A percentile compares a stretch with the other conserved stretches of the same genome.
Evolutionary conservation across 208 protist genomes (phyloP).

Genomic region (Leishmania tropica): DNA sequence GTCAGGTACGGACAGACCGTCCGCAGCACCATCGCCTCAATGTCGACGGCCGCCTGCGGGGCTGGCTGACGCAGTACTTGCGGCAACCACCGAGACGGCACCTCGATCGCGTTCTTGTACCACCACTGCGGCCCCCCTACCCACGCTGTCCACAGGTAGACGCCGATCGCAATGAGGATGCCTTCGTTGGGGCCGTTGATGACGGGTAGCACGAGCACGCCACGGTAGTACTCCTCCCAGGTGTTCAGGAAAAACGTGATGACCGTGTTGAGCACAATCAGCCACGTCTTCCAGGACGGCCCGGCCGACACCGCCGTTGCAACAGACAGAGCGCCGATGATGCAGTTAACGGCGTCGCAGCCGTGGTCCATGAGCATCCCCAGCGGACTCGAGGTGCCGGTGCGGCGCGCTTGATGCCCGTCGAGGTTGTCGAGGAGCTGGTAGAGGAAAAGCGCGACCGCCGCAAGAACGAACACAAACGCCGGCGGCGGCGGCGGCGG

Average conservation of each 20-base stretch:
- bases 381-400: slow-evolving; percentile 89
- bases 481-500: slow-evolving; percentile 47
- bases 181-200: slow-evolving; percentile 93
- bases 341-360: slow-evolving; percentile 88
- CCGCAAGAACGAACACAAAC: slow-evolving; percentile 76
- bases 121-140: slow-evolving; percentile 77
- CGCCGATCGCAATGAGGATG: slow-evolving; percentile 56
- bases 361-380: slow-evolving; percentile 96
- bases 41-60: slow-evolving; percentile 27
- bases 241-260: slow-evolving; percentile 83
- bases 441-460: slow-evolving; percentile 66
- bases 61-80: slow-evolving; percentile 50
- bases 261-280: slow-evolving; percentile 53
- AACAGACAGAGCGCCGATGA: slow-evolving; percentile 59
- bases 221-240: slow-evolving; percentile 92
- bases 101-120: slow-evolving; percentile 50
- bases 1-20: slow-evolving; percentile 47
- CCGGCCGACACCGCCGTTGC: slow-evolving; percentile 48
- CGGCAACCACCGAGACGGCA: slow-evolving; percentile 49
- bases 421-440: slow-evolving; percentile 94
- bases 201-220: slow-evolving; percentile 78
- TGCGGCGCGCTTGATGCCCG: slow-evolving; percentile 93
- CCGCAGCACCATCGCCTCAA: slow-evolving; percentile 7
- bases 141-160: slow-evolving; percentile 74
- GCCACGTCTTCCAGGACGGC: slow-evolving; percentile 74